Evolutionary conservation across 2,329 filamentous ascomycete genomes (phyloP).

Genomic region (Hirsutella minnesotensis): DNA sequence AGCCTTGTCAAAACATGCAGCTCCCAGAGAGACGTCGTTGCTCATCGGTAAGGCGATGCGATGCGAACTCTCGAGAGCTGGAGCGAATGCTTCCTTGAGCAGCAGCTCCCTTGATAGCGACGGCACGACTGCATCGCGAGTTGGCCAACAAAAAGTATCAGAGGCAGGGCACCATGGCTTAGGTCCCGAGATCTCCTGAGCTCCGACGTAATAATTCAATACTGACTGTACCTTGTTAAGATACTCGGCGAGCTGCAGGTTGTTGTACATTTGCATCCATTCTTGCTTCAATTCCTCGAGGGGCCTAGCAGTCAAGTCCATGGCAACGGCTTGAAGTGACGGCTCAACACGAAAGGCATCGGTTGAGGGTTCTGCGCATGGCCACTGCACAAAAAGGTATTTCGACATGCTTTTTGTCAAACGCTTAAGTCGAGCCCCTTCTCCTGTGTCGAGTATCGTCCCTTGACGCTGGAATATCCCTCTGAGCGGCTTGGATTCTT

Average conservation of each 20-base stretch:
- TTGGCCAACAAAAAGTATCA: no score
- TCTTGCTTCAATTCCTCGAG: neutral
- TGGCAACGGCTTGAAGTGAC: no score
- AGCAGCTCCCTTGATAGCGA: neutral
- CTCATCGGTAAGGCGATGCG: no score
- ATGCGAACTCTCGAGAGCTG: no score
- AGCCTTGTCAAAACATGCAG: no score
- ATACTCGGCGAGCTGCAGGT: neutral
- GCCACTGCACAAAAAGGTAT: slow-evolving; percentile 4
- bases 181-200: neutral
- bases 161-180: no score
- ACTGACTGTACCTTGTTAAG: neutral
- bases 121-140: no score
- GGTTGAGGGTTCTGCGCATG: neutral
- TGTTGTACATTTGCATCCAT: neutral
- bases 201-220: neutral
- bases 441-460: neutral
- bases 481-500: neutral
- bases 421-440: neutral
- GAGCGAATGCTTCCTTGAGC: neutral
- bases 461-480: neutral
- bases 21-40: no score
- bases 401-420: slow-evolving; percentile 1
- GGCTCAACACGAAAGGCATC: no score
- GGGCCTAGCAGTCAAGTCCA: neutral